phyloP scores from a whole-genome alignment of 1,284 basidiomycete species.

The Marasmius sp. region DNA sequence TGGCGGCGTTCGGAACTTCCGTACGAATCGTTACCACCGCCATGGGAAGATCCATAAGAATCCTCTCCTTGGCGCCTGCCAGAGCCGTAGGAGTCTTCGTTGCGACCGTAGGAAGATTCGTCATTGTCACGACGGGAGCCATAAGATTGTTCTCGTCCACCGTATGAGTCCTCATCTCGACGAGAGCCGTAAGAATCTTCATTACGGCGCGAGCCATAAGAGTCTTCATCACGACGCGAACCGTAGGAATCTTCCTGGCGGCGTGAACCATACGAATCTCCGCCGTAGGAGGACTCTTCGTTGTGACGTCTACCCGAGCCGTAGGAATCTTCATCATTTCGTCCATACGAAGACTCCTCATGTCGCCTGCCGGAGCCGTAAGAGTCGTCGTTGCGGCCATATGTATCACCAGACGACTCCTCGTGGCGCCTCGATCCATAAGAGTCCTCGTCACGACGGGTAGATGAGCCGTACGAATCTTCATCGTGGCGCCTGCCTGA shows the following conservation, averaged over 20 bases:
- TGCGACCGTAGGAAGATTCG: neutral
- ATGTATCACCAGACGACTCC: neutral
- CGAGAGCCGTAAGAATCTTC: neutral
- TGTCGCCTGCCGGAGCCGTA: neutral
- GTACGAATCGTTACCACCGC: conserved; percentile 7
- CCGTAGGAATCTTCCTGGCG: neutral
- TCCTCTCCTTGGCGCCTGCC: neutral
- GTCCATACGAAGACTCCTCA: neutral
- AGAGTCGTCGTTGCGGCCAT: neutral
- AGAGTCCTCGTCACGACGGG: neutral
- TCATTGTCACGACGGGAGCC: conserved; percentile 9
- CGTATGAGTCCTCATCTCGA: neutral
- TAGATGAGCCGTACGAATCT: no score
- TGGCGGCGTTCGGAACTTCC: neutral
- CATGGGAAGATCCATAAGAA: conserved; percentile 8
- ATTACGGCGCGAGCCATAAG: neutral
- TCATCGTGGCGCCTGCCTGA: no score
- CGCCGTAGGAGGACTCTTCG: conserved; percentile 3
- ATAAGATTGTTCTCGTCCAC: neutral
- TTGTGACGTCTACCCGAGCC: neutral
- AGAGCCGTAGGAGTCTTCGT: neutral
- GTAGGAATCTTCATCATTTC: neutral
- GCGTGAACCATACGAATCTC: neutral
- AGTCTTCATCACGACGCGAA: neutral
- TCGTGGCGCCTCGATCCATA: neutral